A percentile compares a stretch with the other conserved stretches of the same genome.
Evolutionary conservation across 2,329 filamentous ascomycete species (phyloP).

Genomic region (Penicillium capsulatum): DNA sequence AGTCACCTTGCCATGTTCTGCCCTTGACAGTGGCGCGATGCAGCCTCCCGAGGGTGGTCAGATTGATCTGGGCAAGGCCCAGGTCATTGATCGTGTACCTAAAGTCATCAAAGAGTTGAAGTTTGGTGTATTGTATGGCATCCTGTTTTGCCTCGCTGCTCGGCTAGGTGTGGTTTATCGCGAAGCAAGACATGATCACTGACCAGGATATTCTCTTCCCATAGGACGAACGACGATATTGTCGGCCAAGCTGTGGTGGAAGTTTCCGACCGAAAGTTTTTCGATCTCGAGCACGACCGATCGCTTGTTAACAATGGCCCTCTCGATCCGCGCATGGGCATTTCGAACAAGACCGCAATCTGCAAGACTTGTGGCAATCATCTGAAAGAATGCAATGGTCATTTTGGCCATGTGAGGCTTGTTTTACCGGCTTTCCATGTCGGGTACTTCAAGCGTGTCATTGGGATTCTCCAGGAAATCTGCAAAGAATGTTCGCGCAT

Average conservation of each 20-base stretch:
- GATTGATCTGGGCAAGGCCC: slow-evolving; percentile 65
- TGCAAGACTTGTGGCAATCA: slow-evolving; percentile 81
- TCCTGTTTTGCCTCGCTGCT: slow-evolving; percentile 7
- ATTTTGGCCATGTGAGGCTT: slow-evolving; percentile 90
- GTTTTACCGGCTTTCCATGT: slow-evolving; percentile 93
- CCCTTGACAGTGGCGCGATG: slow-evolving; percentile 36
- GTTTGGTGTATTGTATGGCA: slow-evolving; percentile 77
- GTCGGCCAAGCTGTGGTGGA: slow-evolving; percentile 93
- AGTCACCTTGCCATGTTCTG: slow-evolving; percentile 36
- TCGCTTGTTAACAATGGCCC: slow-evolving; percentile 76
- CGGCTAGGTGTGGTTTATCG: slow-evolving; percentile 4
- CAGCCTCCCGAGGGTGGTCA: slow-evolving; percentile 42
- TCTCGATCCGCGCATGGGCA: slow-evolving; percentile 81
- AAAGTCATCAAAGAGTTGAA: slow-evolving; percentile 91
- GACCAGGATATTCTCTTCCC: slow-evolving; percentile 8
- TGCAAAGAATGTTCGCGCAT: slow-evolving; percentile 92
- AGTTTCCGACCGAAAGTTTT: slow-evolving; percentile 88
- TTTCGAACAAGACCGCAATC: slow-evolving; percentile 73
- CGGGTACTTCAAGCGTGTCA: slow-evolving; percentile 90
- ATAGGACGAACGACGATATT: slow-evolving; percentile 84
- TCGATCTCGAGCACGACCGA: slow-evolving; percentile 78
- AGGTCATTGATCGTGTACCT: slow-evolving; percentile 81
- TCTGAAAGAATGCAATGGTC: slow-evolving; percentile 81
- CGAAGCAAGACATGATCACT: slow-evolving; percentile 14
- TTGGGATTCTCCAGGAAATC: slow-evolving; percentile 86